phyloP scores from a whole-genome alignment of 1,139 yeast species.

The Pichia inconspicua region DNA sequence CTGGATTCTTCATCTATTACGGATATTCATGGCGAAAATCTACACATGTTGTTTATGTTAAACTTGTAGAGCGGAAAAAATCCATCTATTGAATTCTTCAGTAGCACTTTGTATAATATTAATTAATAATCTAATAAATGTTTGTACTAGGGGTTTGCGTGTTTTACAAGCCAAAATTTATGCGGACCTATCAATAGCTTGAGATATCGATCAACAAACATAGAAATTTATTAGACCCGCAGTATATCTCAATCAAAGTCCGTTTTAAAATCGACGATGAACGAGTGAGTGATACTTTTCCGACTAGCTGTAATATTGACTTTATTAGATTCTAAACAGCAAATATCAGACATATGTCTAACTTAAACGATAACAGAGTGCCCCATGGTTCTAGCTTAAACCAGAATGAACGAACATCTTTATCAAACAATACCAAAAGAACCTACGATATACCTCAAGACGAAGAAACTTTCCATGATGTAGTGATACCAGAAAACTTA shows the following conservation, averaged over 20 bases:
- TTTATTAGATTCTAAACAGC: no score
- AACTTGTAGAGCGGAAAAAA: constrained; percentile 19
- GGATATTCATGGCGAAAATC: constrained; percentile 33
- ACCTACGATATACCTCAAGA: constrained; percentile 11
- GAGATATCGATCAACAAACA: no score
- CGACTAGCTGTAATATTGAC: no score
- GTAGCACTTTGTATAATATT: not conserved
- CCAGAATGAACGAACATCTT: constrained; percentile 8
- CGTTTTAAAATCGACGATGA: no score
- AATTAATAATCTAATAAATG: no score
- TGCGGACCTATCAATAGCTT: no score
- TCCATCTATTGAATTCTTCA: not conserved
- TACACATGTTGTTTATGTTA: constrained; percentile 27
- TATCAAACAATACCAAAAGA: constrained; percentile 7
- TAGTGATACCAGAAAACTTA: constrained; percentile 20
- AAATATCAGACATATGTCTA: not conserved
- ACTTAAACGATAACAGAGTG: not conserved
- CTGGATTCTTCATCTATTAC: constrained; percentile 30
- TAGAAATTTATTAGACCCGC: no score
- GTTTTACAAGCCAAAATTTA: no score
- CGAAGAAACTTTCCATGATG: constrained; percentile 16
- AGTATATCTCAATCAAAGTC: no score
- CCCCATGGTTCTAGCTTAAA: not conserved
- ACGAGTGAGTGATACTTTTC: no score
- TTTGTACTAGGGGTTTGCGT: no score